Evolutionary conservation across 495 filamentous ascomycete genomes (phyloP).

Genomic region (Hypoxylon cercidicola): DNA sequence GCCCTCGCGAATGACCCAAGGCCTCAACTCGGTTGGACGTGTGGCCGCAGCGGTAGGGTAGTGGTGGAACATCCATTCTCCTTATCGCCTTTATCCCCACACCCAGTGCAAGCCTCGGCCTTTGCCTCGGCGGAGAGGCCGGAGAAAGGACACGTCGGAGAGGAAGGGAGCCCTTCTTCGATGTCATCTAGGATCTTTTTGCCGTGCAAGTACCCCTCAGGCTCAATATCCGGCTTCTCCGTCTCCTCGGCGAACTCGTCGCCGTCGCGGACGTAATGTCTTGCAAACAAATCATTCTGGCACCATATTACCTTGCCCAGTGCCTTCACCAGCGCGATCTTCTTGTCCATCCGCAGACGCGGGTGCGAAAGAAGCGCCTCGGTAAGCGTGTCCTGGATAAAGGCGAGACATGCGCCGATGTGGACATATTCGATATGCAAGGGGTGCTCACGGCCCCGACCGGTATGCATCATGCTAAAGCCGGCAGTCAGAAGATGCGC

Average conservation of each 20-base stretch:
- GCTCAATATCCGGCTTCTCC: slow-evolving; percentile 65
- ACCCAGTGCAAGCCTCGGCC: slow-evolving; percentile 30
- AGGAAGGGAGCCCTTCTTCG: slow-evolving; percentile 35
- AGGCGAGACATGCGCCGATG: slow-evolving; percentile 72
- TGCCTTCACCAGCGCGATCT: slow-evolving; percentile 75
- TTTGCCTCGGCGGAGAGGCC: slow-evolving; percentile 30
- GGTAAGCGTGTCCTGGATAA: slow-evolving; percentile 77
- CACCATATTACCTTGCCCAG: slow-evolving; percentile 71
- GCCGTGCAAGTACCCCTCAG: slow-evolving; percentile 67
- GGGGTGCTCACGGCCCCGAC: slow-evolving; percentile 68
- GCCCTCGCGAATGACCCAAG: no score
- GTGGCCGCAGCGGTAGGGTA: slow-evolving; percentile 27
- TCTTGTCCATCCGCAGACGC: slow-evolving; percentile 67
- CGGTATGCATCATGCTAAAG: slow-evolving; percentile 73
- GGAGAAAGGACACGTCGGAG: slow-evolving; percentile 38
- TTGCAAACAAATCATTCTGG: slow-evolving; percentile 82
- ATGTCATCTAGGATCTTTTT: slow-evolving; percentile 54
- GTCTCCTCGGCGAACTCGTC: slow-evolving; percentile 74
- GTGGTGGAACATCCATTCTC: slow-evolving; percentile 21
- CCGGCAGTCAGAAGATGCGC: background rate
- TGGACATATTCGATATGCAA: slow-evolving; percentile 82
- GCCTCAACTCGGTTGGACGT: slow-evolving; percentile 27
- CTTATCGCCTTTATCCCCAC: slow-evolving; percentile 27
- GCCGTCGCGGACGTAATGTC: slow-evolving; percentile 77
- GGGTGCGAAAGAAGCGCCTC: slow-evolving; percentile 80